Base-by-base conservation (phyloP, 2,329 filamentous ascomycete genomes). In the Neonectria punicea region DNA sequence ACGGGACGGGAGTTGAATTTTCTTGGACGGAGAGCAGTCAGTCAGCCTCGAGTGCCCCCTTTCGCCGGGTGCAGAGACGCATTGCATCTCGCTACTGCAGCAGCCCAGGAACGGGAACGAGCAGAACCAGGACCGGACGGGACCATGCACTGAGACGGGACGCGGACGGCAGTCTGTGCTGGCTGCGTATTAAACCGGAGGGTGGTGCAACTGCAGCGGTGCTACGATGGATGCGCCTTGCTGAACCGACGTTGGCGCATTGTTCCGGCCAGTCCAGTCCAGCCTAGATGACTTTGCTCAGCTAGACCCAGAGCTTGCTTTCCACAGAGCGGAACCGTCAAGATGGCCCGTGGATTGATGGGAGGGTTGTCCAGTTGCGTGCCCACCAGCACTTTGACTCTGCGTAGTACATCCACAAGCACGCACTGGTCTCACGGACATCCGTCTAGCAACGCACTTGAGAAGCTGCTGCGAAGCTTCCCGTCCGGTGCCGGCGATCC, bases 401-500 rank as follows among this genome's bases (percentile, higher is more conserved):
- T 56, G 36, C 39, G 34, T 51, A 28, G 49, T 59, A 53, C 51
- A 53, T 39, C 49, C 44, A 53, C 61, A 47, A 59, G 34, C 25
- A 59, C 61, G 67, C 67, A 63, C 56, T 66, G 65, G 60, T 58
- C 67, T 32, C 61, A 53, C 65, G 34, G 51, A 55, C 32, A 58
- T 46, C 64, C 47, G 64, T 63, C 58, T 55, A 25, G 53, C 36
- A 30, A 53, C 50, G 56, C 51, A 39, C 10, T 50, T 50, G 32
- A 49, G 20, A 43, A 43, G 41, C 62, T 49, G 60, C 67, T 51
- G 68, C 58, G 53, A 68, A 51, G 69, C 54, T 66, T 69, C 53
- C 61, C 60, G 67, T 39, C 57, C 30, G 65, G 54, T 65, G 59
- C 50, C 61, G 46, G 67, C 58, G 67, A 70, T 70, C 67, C n/a